Evolutionary conservation across 441 rosid genomes (phyloP), one percentile per base, ranked within the genome.

Genomic region (Populus tomentosa): DNA sequence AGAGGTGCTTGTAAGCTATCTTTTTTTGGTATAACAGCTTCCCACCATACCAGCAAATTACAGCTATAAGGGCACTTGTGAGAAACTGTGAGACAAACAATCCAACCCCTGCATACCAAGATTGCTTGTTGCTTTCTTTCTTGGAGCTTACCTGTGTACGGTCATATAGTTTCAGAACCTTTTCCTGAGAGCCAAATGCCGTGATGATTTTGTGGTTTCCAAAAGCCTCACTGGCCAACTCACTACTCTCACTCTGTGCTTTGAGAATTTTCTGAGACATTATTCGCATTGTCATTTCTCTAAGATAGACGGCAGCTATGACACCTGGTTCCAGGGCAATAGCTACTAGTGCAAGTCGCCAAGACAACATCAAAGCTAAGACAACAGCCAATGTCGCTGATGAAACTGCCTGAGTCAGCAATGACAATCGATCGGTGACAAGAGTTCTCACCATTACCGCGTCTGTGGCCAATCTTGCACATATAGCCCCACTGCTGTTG

Each of bases 381-480:
- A 23, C 62, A 23, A 56, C 18, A 5, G 77, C 77, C 18, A 78
- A 20, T 6, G 36, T 35, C 6, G 62, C 62, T 9, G 77, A 65
- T 11, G 81, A 78, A 4, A 53, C n/a, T 36, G 81, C 40, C 62
- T 73, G 81, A 21, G 32, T 61, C 1, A 78, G 62, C 14, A 78
- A 72, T 10, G 69, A 26, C 71, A 74, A 21, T 11, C 75, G 50
- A 23, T 74, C 82, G 1, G 66, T 26, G 1, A 79, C 78, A 7
- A 69, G 36, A 21, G 74, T 21, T 64, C 65, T 69, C 33, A 69
- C 79, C 77, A 59, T 63, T 30, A n/a, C 67, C 10, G 77, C 80
- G 14, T 85, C 79, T 18, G 53, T 78, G 36, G 76, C 81, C n/a
- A 85, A 73, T 61, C 81, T 70, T 36, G 82, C 75, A 23, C 77